Conservation (phyloP, 2,329 filamentous ascomycete genomes). For the Mycogone perniciosa region DNA sequence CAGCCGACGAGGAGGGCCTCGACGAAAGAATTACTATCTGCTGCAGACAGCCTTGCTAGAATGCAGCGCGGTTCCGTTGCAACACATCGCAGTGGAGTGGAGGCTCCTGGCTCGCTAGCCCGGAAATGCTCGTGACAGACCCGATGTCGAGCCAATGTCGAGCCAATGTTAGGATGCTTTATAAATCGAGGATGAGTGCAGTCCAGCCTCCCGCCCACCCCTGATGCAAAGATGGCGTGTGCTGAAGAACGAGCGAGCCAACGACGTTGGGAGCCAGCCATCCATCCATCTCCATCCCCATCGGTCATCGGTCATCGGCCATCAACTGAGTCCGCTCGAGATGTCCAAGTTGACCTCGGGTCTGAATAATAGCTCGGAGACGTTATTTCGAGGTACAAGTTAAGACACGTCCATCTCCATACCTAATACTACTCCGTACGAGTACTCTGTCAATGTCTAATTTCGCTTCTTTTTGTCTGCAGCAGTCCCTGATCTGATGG, state of each 20-base stretch:
- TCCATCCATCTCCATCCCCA: background rate
- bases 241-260: slow-evolving; percentile 10
- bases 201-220: slow-evolving; percentile 9
- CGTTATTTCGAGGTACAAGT: no score
- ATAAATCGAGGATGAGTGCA: slow-evolving; percentile 6
- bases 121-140: background rate
- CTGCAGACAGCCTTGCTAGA: no score
- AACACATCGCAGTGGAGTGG: background rate
- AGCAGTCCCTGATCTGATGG: background rate
- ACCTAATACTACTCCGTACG: background rate
- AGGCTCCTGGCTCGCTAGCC: background rate
- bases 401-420: no score
- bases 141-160: background rate
- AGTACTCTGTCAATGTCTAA: background rate
- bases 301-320: background rate
- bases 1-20: no score
- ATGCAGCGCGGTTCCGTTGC: background rate
- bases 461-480: slow-evolving; percentile 2
- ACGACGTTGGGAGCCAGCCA: slow-evolving; percentile 7
- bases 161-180: background rate
- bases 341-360: no score
- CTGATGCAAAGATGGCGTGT: slow-evolving; percentile 4
- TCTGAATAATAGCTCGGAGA: no score
- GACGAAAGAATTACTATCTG: no score
- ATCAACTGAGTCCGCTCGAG: slow-evolving; percentile 3